Base-by-base conservation (phyloP, 192 early-diverging fungal species). In the Coemansia sp. region DNA sequence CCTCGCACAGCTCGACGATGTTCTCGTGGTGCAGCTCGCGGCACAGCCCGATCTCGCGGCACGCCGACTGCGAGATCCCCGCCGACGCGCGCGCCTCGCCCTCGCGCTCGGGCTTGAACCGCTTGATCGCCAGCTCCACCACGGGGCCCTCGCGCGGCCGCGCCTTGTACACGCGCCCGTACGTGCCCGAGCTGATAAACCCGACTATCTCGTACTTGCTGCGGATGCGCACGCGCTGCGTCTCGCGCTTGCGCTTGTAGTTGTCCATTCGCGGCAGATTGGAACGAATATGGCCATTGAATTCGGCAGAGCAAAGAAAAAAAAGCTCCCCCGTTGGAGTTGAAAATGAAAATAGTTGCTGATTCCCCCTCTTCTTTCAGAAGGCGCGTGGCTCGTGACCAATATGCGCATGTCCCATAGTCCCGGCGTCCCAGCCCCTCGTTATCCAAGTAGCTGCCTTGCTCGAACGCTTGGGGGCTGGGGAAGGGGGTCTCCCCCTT, bases 101-200 rank as follows among this genome's bases (percentile, higher is more conserved):
- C 57, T 94, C 94, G 53, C 90, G 88, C 53, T 97, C 94, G 7
- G 92, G 90, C 57, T 97, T 97, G 66, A 97, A 97, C 81, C 92
- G 92, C 67, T 97, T 97, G 42, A 97, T 95, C 3, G 94, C 94
- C 59, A 87, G 89, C 65, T 94, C 88, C 32, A 82, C 65, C 2
- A 51, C 48, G 31, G 74, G 59, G 1, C 74, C 74, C 19, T 58
- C 56, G 27, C 81, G 78, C 22, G 84, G 87, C 40, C 75, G 81
- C 11, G 91, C 94, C 67, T 94, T 95, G 80, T 90, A 97, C 0
- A 97, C 94, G 26, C 90, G 80, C n/a, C 94, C 94, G 61, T 97
- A 97, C 2, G 94, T 97, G 44, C 94, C 94, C 5, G 92, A 91
- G 60, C 87, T 90, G 43, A 92, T 93, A 62, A 96, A 96, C 30